Conservation (phyloP, 2,329 filamentous ascomycete species). For the Sarocladium strictum region DNA sequence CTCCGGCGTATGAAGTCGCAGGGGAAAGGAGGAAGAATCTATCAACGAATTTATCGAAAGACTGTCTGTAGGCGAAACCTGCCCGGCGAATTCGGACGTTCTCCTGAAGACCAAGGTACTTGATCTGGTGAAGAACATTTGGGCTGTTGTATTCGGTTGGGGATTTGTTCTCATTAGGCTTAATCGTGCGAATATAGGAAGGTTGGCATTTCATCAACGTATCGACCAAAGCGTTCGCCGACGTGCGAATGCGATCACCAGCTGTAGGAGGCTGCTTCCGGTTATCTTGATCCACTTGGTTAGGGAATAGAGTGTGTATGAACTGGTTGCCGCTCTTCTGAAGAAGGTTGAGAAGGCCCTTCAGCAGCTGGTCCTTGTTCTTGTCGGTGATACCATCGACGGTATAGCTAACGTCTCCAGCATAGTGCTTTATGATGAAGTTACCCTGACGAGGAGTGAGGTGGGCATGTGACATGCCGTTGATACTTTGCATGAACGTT, state of each 20-base stretch:
- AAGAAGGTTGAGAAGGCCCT: constrained; percentile 85
- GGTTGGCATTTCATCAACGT: constrained; percentile 97
- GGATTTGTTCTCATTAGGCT: constrained; percentile 98
- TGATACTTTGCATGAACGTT: constrained; percentile 90
- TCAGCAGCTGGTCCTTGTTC: constrained; percentile 96
- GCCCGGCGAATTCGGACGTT: constrained; percentile 96
- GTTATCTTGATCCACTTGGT: constrained; percentile 93
- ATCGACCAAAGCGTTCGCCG: constrained; percentile 89
- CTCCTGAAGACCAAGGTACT: constrained; percentile 97
- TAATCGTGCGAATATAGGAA: constrained; percentile 98
- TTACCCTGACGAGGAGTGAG: constrained; percentile 88
- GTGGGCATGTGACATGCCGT: constrained; percentile 85
- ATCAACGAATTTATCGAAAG: constrained; percentile 97
- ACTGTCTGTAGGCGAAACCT: constrained; percentile 94
- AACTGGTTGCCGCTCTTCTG: constrained; percentile 79
- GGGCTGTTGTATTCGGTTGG: constrained; percentile 84
- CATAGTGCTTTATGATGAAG: constrained; percentile 99
- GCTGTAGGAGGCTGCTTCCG: constrained; percentile 85
- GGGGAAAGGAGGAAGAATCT: constrained; percentile 94
- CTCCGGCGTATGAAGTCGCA: constrained; percentile 90
- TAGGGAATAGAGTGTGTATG: constrained; percentile 81
- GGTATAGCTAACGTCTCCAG: constrained; percentile 90
- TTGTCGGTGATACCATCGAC: constrained; percentile 98
- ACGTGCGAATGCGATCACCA: constrained; percentile 91
- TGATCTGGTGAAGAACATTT: constrained; percentile 96